Evolutionary conservation across 495 filamentous ascomycete species (phyloP).

Genomic region (Penicillium egyptiacum): DNA sequence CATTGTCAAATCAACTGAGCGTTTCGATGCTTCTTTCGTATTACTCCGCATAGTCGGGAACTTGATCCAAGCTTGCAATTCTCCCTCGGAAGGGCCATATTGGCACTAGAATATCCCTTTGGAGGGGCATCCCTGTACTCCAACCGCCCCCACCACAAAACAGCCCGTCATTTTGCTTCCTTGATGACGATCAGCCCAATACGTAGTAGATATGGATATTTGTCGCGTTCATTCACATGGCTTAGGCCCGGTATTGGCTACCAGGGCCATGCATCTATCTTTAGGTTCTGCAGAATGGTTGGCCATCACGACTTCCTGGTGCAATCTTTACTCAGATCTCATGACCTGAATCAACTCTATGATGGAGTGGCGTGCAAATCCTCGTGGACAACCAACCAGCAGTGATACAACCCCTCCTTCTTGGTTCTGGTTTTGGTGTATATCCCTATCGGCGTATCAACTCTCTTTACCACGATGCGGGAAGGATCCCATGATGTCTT

Average conservation of each 20-base stretch:
- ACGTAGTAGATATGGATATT: background rate
- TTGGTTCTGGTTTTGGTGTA: conserved; percentile 19
- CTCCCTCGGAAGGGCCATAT: conserved; percentile 5
- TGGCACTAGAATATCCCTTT: conserved; percentile 3
- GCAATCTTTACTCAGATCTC: conserved; percentile 10
- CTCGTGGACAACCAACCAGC: conserved; percentile 28
- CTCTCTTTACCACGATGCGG: conserved; percentile 13
- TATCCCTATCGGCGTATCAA: conserved; percentile 11
- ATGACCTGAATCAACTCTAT: conserved; percentile 26
- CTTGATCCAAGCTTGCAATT: background rate
- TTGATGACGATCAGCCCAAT: conserved; percentile 15
- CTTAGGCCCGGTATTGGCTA: background rate
- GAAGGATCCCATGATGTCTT: conserved; percentile 22
- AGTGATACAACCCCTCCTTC: conserved; percentile 16
- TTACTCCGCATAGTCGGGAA: conserved; percentile 3
- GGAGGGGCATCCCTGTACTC: conserved; percentile 10
- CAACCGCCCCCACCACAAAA: background rate
- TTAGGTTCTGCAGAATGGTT: conserved; percentile 8
- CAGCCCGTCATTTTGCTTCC: conserved; percentile 6
- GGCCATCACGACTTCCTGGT: conserved; percentile 8
- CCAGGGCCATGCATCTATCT: background rate
- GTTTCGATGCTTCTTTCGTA: background rate
- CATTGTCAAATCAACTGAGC: conserved; percentile 7
- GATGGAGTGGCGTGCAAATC: conserved; percentile 28
- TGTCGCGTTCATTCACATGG: conserved; percentile 14